phyloP scores from a whole-genome alignment of 139 green algal species.

The Protoeuglena noctilucae region DNA sequence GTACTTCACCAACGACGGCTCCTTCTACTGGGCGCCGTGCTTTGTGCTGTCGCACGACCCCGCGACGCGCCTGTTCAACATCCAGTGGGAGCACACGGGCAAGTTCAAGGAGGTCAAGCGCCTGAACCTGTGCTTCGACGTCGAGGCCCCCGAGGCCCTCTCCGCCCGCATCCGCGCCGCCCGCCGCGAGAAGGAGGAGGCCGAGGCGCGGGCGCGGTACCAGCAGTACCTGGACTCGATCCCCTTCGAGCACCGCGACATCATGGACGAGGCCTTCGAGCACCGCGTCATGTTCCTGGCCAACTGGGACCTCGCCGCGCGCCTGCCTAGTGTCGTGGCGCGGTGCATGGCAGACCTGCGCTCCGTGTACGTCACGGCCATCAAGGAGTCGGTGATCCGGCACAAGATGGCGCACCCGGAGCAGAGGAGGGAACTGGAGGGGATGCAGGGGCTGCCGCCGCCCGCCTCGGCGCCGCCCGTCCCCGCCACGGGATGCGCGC shows the following conservation, averaged over 20 bases:
- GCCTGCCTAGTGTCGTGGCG: conserved; percentile 11
- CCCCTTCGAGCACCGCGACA: conserved; percentile 33
- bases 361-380: conserved; percentile 32
- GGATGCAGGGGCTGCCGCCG: conserved; percentile 28
- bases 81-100: conserved; percentile 32
- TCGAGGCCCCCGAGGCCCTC: conserved; percentile 36
- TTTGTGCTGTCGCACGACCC: conserved; percentile 14
- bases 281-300: conserved; percentile 19
- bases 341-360: conserved; percentile 10
- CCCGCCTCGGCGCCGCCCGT: conserved; percentile 14
- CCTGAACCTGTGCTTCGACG: conserved; percentile 46
- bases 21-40: conserved; percentile 34
- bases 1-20: conserved; percentile 32
- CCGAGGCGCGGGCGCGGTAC: conserved; percentile 37
- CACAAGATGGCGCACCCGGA: conserved; percentile 24
- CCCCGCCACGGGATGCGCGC: conserved; percentile 10
- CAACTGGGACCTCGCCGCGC: conserved; percentile 2
- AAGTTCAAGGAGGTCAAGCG: conserved; percentile 46
- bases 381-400: conserved; percentile 42
- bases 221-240: conserved; percentile 28
- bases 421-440: conserved; percentile 15
- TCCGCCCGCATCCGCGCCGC: conserved; percentile 17
- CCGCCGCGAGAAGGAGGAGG: conserved; percentile 5
- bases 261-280: conserved; percentile 26
- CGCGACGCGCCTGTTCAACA: conserved; percentile 26